phyloP scores from a whole-genome alignment of 805 yeast genomes.

The Saccharomycodes ludwigii region DNA sequence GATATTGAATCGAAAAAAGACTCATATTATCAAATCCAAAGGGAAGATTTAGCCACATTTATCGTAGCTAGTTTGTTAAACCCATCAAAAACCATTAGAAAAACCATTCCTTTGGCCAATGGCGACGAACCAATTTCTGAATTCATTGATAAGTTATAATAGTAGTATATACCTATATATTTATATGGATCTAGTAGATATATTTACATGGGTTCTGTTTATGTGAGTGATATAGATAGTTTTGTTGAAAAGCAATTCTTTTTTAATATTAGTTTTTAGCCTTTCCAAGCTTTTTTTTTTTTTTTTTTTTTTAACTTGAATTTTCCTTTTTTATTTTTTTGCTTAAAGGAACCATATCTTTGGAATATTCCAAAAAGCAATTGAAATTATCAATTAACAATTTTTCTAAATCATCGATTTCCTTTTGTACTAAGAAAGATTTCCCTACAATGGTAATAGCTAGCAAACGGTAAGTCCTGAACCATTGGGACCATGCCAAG shows the following conservation, averaged over 20 bases:
- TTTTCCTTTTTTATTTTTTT: neutral
- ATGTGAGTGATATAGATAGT: no score
- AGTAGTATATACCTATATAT: no score
- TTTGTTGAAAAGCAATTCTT: slow-evolving; percentile 1
- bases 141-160: no score
- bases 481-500: slow-evolving; percentile 35
- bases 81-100: slow-evolving; percentile 27
- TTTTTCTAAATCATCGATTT: no score
- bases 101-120: slow-evolving; percentile 31
- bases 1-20: slow-evolving; percentile 12
- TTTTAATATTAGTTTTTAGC: neutral
- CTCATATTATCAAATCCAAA: slow-evolving; percentile 22
- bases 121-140: slow-evolving; percentile 27
- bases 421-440: no score
- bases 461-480: slow-evolving; percentile 10
- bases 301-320: slow-evolving; percentile 1
- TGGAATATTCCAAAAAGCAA: no score
- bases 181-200: no score
- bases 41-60: slow-evolving; percentile 46
- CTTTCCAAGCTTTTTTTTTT: no score
- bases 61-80: slow-evolving; percentile 28
- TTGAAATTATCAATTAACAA: no score
- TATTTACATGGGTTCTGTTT: no score
- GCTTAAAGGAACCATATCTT: neutral
- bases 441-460: no score